phyloP scores from a whole-genome alignment of 805 yeast genomes.

The Tetrapisispora nanseiensis region DNA sequence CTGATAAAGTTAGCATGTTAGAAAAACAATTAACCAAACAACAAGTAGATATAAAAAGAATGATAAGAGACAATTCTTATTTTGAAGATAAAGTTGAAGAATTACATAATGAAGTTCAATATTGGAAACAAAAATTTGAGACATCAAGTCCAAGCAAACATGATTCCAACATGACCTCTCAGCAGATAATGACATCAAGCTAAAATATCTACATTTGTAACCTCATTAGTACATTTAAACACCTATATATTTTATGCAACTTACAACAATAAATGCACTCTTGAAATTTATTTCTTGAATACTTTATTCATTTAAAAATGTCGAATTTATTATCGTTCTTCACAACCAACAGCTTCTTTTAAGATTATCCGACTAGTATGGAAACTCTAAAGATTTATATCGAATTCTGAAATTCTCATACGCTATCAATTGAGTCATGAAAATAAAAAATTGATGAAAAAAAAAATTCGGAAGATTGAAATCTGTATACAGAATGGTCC shows the following conservation, averaged over 20 bases:
- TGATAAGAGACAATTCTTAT: slow-evolving; percentile 48
- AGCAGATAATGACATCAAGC: slow-evolving; percentile 6
- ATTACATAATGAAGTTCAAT: slow-evolving; percentile 47
- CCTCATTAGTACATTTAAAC: too few relatives aligned
- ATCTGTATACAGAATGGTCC: neutral
- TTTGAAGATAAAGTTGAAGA: slow-evolving; percentile 43
- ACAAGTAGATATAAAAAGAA: slow-evolving; percentile 34
- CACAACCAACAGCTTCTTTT: too few relatives aligned
- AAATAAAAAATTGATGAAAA: neutral
- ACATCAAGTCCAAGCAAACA: slow-evolving; percentile 11
- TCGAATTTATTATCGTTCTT: too few relatives aligned
- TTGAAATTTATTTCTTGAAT: too few relatives aligned
- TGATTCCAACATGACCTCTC: neutral
- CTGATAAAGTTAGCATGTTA: slow-evolving; percentile 34
- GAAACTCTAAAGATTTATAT: too few relatives aligned
- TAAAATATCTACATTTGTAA: neutral
- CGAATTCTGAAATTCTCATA: too few relatives aligned
- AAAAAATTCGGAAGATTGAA: neutral
- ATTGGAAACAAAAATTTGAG: slow-evolving; percentile 39
- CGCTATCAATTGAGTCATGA: neutral
- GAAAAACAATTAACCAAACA: slow-evolving; percentile 39
- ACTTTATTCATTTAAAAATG: too few relatives aligned
- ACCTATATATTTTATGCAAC: too few relatives aligned
- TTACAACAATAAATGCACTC: too few relatives aligned
- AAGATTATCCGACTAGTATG: too few relatives aligned